Conservation (phyloP, 371 early-diverging fungal species). For the Actinomucor elegans region DNA sequence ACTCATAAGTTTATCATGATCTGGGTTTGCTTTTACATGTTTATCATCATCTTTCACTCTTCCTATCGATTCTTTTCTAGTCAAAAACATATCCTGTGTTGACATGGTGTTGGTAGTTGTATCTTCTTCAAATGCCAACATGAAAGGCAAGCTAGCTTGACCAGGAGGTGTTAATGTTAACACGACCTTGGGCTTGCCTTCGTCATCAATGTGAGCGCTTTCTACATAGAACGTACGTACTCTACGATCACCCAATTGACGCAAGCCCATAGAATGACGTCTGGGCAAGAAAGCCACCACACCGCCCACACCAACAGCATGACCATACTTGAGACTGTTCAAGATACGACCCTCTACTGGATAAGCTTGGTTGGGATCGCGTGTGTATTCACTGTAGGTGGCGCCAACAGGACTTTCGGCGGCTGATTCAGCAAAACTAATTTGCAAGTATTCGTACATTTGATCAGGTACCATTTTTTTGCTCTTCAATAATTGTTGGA, state of each 20-base stretch:
- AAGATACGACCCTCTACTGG: conserved; percentile 70
- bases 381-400: conserved; percentile 31
- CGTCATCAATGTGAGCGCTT: conserved; percentile 56
- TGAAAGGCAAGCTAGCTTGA: conserved; percentile 16
- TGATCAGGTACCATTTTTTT: conserved; percentile 39
- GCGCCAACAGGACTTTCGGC: conserved; percentile 30
- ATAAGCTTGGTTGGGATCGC: conserved; percentile 15
- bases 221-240: conserved; percentile 68
- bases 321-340: conserved; percentile 40
- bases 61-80: conserved; percentile 12
- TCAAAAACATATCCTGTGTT: conserved; percentile 24
- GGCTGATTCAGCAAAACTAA: conserved; percentile 16
- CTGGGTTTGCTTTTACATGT: conserved; percentile 10
- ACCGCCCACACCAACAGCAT: conserved; percentile 70
- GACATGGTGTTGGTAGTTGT: conserved; percentile 1
- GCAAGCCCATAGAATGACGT: conserved; percentile 24
- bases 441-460: conserved; percentile 32
- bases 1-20: conserved; percentile 22
- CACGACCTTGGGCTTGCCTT: conserved; percentile 63
- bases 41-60: conserved; percentile 7
- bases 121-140: conserved; percentile 21
- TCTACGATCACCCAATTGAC: conserved; percentile 28
- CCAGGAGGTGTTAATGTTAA: conserved; percentile 28
- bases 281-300: conserved; percentile 61
- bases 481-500: conserved; percentile 48